phyloP scores from a whole-genome alignment of 805 yeast species.

The Starmerella asiatica region DNA sequence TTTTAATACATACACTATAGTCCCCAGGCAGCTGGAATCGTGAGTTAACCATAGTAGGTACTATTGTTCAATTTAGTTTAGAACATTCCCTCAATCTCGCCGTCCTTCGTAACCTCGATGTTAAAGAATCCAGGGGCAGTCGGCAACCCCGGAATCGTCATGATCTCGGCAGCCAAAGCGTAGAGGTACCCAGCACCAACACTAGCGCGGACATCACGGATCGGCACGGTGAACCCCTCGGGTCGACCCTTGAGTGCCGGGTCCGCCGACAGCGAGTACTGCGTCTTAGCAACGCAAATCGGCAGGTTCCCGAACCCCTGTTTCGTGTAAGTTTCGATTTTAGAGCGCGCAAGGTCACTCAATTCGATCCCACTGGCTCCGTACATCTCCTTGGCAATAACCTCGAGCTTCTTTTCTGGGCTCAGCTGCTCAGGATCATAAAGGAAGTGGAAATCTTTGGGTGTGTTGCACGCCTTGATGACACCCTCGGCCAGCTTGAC shows the following conservation, averaged over 20 bases:
- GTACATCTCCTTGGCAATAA: conserved; percentile 79
- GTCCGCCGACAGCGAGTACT: conserved; percentile 90
- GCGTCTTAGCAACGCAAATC: conserved; percentile 94
- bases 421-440: conserved; percentile 52
- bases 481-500: conserved; percentile 71
- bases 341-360: conserved; percentile 64
- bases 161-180: conserved; percentile 92
- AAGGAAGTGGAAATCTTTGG: conserved; percentile 37
- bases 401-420: conserved; percentile 65
- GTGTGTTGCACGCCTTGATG: conserved; percentile 44
- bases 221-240: conserved; percentile 82
- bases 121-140: conserved; percentile 95
- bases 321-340: conserved; percentile 64
- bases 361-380: conserved; percentile 82
- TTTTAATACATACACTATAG: neutral
- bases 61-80: conserved; percentile 24
- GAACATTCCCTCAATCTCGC: conserved; percentile 87
- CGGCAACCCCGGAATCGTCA: conserved; percentile 94
- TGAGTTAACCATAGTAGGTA: too few relatives aligned
- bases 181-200: conserved; percentile 95
- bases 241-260: conserved; percentile 91
- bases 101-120: conserved; percentile 83
- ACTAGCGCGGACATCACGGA: conserved; percentile 84
- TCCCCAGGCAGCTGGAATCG: neutral
- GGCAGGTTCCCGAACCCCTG: conserved; percentile 90